Evolutionary conservation across 495 filamentous ascomycete genomes (phyloP).

Genomic region (Xylaria scruposa): DNA sequence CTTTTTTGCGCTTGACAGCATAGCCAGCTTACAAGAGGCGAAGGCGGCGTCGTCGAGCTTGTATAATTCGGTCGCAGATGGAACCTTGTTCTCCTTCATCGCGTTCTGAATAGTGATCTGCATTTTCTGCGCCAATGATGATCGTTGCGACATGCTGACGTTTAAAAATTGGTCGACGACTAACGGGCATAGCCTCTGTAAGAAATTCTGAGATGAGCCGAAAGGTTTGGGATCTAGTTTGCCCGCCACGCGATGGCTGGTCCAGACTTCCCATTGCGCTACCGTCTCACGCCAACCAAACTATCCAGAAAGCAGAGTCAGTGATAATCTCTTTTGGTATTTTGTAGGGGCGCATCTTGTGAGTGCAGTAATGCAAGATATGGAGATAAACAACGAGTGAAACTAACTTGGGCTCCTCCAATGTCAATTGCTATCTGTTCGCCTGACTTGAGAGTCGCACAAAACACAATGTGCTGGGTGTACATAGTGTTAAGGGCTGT

Average conservation of each 20-base stretch:
- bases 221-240: not conserved
- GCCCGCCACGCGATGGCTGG: conserved; percentile 2
- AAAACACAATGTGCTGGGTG: not conserved
- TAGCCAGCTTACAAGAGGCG: conserved; percentile 1
- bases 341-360: not conserved
- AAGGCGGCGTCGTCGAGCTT: conserved; percentile 16
- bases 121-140: conserved; percentile 1
- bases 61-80: conserved; percentile 1
- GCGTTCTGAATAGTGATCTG: not conserved
- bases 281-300: conserved; percentile 18
- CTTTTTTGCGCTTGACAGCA: conserved; percentile 10
- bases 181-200: not conserved
- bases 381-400: not conserved
- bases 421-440: conserved; percentile 6
- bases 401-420: conserved; percentile 14
- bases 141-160: not conserved
- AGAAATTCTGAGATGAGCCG: not conserved
- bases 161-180: not conserved
- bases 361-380: not conserved
- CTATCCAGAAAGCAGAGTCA: not conserved
- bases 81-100: conserved; percentile 9
- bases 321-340: not conserved
- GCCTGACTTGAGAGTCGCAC: conserved; percentile 13
- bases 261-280: conserved; percentile 2
- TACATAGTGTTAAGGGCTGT: not conserved